These are phyloP conservation scores for Capronia coronata DNA, from an alignment of 2,329 filamentous ascomycete genomes.

Conservation along the genomic window DNA sequence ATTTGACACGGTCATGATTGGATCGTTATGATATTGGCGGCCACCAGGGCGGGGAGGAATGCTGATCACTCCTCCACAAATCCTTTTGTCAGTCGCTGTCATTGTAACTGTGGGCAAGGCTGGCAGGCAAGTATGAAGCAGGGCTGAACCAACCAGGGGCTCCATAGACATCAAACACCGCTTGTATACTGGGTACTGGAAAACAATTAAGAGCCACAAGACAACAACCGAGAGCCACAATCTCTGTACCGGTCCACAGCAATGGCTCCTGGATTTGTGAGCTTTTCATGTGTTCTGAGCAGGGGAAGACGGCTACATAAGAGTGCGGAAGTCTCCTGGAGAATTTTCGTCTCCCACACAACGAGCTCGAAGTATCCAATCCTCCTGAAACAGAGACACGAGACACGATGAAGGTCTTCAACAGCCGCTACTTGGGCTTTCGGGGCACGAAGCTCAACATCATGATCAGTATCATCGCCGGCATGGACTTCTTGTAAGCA, in stretches of 20 bases:
- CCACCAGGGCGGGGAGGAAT: background rate
- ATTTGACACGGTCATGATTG: background rate
- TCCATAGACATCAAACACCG: background rate
- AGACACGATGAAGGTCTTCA: slow-evolving; percentile 18
- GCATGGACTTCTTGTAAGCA: slow-evolving; percentile 33
- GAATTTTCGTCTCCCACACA: background rate
- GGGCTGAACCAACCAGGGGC: background rate
- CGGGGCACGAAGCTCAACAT: slow-evolving; percentile 59
- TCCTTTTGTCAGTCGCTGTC: background rate
- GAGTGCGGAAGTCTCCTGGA: background rate
- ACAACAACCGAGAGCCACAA: background rate
- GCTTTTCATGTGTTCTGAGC: background rate
- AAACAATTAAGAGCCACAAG: background rate
- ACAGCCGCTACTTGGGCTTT: slow-evolving; percentile 54
- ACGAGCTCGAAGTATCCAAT: background rate
- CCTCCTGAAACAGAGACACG: background rate
- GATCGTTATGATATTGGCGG: background rate
- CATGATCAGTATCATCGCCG: slow-evolving; percentile 64
- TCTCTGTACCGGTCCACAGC: background rate
- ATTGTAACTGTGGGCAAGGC: background rate
- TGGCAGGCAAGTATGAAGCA: background rate
- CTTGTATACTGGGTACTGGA: background rate
- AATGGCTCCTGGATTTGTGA: background rate
- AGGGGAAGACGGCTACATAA: slow-evolving; percentile 3
- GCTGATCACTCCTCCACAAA: slow-evolving; percentile 4